phyloP scores from a whole-genome alignment of 106 monocot species.

The Dendrobium huoshanense region DNA sequence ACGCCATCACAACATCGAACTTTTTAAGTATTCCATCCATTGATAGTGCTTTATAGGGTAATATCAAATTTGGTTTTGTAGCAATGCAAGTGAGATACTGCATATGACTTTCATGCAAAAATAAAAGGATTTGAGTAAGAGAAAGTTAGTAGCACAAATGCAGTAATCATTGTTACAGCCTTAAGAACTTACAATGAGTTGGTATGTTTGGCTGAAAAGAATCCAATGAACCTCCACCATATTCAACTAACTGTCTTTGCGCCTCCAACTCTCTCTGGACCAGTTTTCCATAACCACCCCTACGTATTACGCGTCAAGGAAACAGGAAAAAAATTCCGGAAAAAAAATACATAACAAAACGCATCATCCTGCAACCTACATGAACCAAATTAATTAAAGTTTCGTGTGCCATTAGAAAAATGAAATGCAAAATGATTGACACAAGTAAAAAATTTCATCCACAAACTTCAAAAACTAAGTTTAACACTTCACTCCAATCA shows the following conservation, averaged over 20 bases:
- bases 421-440: background rate
- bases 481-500: too few species aligned
- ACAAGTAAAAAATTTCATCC: background rate
- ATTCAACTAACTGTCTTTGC: slow-evolving; percentile 86
- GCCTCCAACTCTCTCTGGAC: slow-evolving; percentile 88
- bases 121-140: background rate
- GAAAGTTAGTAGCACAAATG: background rate
- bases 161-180: background rate
- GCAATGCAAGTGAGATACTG: background rate
- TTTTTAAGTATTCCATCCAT: background rate
- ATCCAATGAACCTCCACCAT: slow-evolving; percentile 71
- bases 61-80: background rate
- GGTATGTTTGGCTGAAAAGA: slow-evolving; percentile 36
- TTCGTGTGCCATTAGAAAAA: background rate
- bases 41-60: background rate
- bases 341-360: background rate
- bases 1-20: background rate
- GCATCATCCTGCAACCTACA: background rate
- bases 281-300: slow-evolving; percentile 98
- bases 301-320: slow-evolving; percentile 61
- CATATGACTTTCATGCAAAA: background rate
- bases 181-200: slow-evolving; percentile 47
- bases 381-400: background rate
- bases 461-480: too few species aligned
- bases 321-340: slow-evolving; percentile 1